Evolutionary conservation across 371 early-diverging fungal genomes (phyloP), one percentile per base, ranked within the genome.

Genomic region (Circinella minor): DNA sequence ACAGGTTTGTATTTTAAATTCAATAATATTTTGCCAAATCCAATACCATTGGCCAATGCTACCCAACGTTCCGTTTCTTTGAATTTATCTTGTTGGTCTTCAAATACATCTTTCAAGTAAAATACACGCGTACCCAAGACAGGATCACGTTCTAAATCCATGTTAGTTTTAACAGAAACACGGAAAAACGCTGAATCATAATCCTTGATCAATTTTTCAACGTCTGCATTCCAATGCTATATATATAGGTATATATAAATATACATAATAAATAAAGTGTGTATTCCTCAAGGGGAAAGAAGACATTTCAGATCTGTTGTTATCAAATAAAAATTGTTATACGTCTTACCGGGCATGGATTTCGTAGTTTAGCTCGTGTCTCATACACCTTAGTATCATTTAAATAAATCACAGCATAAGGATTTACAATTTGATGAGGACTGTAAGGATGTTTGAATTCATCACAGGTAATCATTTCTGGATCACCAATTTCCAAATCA

Each of bases 121-220:
- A 80, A 57, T 8, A 75, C 71, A 2, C 61, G 47, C 3, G 75
- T 80, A 7, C 80, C 80, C 18, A 80, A 70, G 9, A 80, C 77
- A 14, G 80, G 80, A 62, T 77, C 77, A n/a, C 72, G 71, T 36
- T 80, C 80, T 17, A 80, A 43, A 43, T 80, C 80, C 17, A 77
- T 61, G 13, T 47, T 51, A 4, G 70, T 63, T 47, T 77, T 80
- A 37, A 80, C 75, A 7, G 77, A 75, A 14, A 80, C 65, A 39
- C 80, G 75, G 6, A 80, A 43, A 36, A 64, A 77, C 0, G 75
- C 68, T 2, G 75, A 60, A 36, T 68, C 63, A 51, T 68, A 71
- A n/a, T 75, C 74, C n/a, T 72, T 77, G 36, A 80, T 64, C 51
- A 80, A 69, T 27, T 75, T 71, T 57, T 77, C 80, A 3, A 75